Conservation (phyloP, 2,329 filamentous ascomycete genomes). For the Botrytis sinoallii region DNA sequence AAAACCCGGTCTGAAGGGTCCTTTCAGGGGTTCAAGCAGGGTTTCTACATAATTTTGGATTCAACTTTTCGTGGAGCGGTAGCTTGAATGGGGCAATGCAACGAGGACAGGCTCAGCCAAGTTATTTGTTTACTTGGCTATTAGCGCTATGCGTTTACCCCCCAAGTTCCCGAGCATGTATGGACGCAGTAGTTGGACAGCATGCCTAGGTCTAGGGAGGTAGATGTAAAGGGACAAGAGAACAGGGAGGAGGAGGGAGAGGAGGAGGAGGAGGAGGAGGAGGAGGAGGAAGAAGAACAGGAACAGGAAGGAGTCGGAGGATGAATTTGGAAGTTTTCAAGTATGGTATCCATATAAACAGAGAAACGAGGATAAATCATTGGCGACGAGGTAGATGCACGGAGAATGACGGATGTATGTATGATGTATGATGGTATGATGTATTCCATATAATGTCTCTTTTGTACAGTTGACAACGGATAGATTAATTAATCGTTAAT, state of each 20-base stretch:
- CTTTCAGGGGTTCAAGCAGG: constrained; percentile 15
- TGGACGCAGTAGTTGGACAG: background rate
- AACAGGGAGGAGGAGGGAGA: too few relatives aligned
- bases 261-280: background rate
- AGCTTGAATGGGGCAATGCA: constrained; percentile 2
- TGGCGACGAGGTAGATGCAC: background rate
- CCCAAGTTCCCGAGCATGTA: background rate
- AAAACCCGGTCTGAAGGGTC: constrained; percentile 9
- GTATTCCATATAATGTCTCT: background rate
- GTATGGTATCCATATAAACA: background rate
- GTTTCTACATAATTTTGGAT: constrained; percentile 9
- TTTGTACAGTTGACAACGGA: background rate
- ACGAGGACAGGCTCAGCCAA: background rate
- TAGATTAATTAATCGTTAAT: background rate
- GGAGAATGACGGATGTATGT: background rate
- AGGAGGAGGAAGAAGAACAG: background rate
- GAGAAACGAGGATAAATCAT: background rate
- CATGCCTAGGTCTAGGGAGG: background rate
- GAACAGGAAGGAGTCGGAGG: background rate
- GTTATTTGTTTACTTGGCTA: constrained; percentile 6
- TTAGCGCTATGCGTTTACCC: background rate
- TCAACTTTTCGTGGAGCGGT: background rate
- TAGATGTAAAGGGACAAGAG: background rate
- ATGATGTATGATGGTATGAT: background rate
- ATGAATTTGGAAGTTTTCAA: background rate